Evolutionary conservation across 2,329 filamentous ascomycete genomes (phyloP), one percentile per base, ranked within the genome.

Genomic region (Chaetothyriales sp.): DNA sequence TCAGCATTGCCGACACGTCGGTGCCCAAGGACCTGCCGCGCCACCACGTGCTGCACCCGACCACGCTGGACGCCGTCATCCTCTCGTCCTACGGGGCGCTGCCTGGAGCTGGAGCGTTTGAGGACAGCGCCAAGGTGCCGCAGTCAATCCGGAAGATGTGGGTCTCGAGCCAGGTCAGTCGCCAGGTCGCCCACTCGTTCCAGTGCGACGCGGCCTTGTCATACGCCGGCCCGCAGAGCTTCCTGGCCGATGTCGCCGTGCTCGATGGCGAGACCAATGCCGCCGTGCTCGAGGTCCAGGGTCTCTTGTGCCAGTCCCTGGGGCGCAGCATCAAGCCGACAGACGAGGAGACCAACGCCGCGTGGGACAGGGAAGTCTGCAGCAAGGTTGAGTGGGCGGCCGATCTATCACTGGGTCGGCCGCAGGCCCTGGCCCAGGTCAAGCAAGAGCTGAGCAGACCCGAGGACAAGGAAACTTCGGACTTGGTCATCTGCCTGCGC

Each of bases 301-400:
- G n/a, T n/a, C n/a, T n/a, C n/a, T n/a, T n/a, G n/a, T n/a, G n/a
- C n/a, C n/a, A n/a, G n/a, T n/a, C n/a, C n/a, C n/a, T n/a, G n/a
- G n/a, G n/a, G n/a, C n/a, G n/a, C n/a, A n/a, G n/a, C n/a, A n/a
- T n/a, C n/a, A n/a, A n/a, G n/a, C n/a, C n/a, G n/a, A n/a, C n/a
- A n/a, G n/a, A n/a, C n/a, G n/a, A n/a, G n/a, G n/a, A n/a, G n/a
- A 18, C 8, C 43, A 5, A 19, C 6, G 12, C 12, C 44, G 48
- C n/a, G n/a, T 49, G 48, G 48, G 36, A 49, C 3, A 15, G 46
- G 26, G 48, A 49, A 32, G 10, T 49, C 10, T 44, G 32, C 39
- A 46, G 9, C 48, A 46, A 46, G 18, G 4, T 49, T 7, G 39
- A n/a, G 9, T 49, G 48, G 48, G 48, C 18, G 19, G 39, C 48